Base-by-base conservation (phyloP, 768 basidiomycete species). In the Pleurotus citrinopileatus region DNA sequence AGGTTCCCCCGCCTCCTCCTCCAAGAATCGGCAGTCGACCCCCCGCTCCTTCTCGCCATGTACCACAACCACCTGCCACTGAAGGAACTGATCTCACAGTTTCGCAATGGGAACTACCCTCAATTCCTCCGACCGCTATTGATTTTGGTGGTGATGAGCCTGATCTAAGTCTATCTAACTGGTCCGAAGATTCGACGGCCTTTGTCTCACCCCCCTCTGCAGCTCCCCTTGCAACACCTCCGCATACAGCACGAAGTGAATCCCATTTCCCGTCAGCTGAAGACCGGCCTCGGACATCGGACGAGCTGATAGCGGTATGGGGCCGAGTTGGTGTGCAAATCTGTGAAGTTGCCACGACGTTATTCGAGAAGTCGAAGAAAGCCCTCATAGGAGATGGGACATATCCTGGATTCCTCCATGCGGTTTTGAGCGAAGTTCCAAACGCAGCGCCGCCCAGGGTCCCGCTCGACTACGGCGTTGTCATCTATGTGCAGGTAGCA, bases 321-420 rank as follows among this genome's bases (percentile, higher is more conserved):
- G 81, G 82, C 3, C 81, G 83, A 25, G 83, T 90, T 1, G 94
- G 94, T 9, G 81, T 84, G 3, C 83, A 83, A 54, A 77, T 96
- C 2, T 80, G 82, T 62, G 83, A 90, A 59, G 76, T 80, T 0
- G 92, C 94, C 1, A 78, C 80, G 13, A 69, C 73, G 36, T 65
- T 94, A 48, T 80, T 77, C 57, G 88, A 89, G 29, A 85, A 87
- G 59, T 91, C 90, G 34, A 93, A 87, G 71, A 86, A 82, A 67
- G 65, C 77, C 6, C 75, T 93, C 36, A 78, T 94, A 25, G 94
- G 91, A 4, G 93, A 96, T 62, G 94, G 94, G 9, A 86, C 89
- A 40, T 87, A 89, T 54, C 72, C 77, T 2, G 92, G 93, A 2
- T 94, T 94, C 65, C 80, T 96, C 22, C 65, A 73, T 13, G 78